Conservation (phyloP, 2,329 filamentous ascomycete genomes). For the Penicillium brasilianum region DNA sequence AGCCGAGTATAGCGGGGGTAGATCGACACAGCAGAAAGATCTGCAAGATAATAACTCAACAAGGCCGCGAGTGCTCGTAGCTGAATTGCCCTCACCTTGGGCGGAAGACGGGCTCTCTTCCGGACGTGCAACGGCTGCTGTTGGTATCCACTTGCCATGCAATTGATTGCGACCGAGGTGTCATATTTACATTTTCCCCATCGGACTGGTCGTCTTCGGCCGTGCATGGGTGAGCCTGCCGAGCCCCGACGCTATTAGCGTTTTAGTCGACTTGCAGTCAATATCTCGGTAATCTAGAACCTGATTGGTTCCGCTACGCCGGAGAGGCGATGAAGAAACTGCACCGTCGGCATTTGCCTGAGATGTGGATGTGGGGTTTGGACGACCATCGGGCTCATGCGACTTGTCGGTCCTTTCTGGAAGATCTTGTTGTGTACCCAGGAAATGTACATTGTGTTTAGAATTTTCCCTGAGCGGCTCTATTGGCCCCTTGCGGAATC, state of each 20-base stretch:
- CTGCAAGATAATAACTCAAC: neutral
- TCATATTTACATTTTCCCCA: neutral
- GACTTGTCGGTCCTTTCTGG: neutral
- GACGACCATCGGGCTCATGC: neutral
- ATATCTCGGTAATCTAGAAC: neutral
- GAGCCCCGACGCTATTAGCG: neutral
- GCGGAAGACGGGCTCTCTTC: neutral
- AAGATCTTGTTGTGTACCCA: neutral
- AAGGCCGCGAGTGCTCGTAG: neutral
- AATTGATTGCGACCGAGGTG: neutral
- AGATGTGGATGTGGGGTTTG: neutral
- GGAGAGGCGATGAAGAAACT: neutral
- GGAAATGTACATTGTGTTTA: neutral
- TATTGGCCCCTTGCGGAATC: conserved; percentile 1
- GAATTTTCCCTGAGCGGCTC: neutral
- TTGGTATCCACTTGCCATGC: neutral
- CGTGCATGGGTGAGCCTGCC: neutral
- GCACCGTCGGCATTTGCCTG: neutral
- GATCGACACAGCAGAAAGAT: neutral
- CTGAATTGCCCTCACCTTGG: neutral
- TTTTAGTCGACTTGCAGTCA: neutral
- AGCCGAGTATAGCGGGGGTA: neutral
- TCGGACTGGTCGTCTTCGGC: conserved; percentile 5
- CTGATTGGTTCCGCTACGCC: neutral
- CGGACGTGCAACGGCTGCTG: neutral